Percentiles rank a stretch among this genome's conserved stretches.
phyloP scores from a whole-genome alignment of 345 rosid species.

The Lumnitzera littorea region DNA sequence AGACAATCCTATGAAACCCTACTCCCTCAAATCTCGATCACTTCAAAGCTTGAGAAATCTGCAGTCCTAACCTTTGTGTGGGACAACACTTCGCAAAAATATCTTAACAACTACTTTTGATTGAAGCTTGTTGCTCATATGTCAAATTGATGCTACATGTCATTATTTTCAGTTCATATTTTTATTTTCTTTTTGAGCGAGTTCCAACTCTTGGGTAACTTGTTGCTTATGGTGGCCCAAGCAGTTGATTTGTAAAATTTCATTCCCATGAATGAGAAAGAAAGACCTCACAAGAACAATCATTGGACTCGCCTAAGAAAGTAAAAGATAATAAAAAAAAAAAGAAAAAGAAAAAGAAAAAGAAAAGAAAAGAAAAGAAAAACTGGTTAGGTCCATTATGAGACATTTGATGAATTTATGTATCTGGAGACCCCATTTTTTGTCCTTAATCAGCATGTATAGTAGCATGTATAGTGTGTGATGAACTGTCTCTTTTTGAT shows the following conservation, averaged over 20 bases:
- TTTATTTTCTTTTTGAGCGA: conserved; percentile 17
- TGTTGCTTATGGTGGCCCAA: conserved; percentile 27
- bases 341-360: too few relatives aligned
- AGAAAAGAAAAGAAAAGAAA: neutral
- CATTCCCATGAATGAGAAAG: conserved; percentile 7
- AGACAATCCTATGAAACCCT: too few relatives aligned
- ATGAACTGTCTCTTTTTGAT: conserved; percentile 3
- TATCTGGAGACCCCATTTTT: conserved; percentile 24
- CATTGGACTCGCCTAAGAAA: conserved; percentile 34
- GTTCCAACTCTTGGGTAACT: conserved; percentile 18
- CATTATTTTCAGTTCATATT: conserved; percentile 17
- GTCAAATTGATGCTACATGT: conserved; percentile 10
- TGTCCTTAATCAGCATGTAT: conserved; percentile 25
- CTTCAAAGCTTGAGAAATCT: too few relatives aligned
- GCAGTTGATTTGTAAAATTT: conserved; percentile 5
- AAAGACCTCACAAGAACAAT: conserved; percentile 14
- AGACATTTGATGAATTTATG: conserved; percentile 5
- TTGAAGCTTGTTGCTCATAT: too few relatives aligned
- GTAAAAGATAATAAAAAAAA: conserved; percentile 15
- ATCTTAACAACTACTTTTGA: too few relatives aligned
- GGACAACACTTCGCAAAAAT: too few relatives aligned
- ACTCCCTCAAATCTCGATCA: too few relatives aligned
- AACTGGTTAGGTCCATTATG: conserved; percentile 22
- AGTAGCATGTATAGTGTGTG: conserved; percentile 13
- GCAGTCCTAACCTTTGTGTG: too few relatives aligned